Evolutionary conservation across 2,329 filamentous ascomycete species (phyloP).

Genomic region (Scytalidium sp.): DNA sequence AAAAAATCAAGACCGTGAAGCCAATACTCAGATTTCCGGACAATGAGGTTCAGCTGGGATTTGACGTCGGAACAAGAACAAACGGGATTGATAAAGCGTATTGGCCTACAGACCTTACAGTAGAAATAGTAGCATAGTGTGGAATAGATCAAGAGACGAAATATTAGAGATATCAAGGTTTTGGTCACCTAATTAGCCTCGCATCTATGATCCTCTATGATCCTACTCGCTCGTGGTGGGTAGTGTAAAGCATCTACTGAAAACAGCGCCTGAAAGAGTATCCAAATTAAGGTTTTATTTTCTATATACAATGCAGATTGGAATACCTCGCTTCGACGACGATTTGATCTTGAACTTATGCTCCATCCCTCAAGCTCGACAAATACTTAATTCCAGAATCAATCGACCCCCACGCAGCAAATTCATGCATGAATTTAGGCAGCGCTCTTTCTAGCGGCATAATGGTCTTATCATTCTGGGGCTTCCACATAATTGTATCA

Average conservation of each 20-base stretch:
- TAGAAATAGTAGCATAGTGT: slow-evolving; percentile 30
- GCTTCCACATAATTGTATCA: slow-evolving; percentile 9
- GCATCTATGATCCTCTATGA: too few relatives aligned
- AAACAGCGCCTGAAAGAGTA: too few relatives aligned
- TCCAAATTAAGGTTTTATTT: too few relatives aligned
- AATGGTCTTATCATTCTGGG: neutral
- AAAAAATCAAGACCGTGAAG: slow-evolving; percentile 36
- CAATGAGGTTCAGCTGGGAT: slow-evolving; percentile 34
- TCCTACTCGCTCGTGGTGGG: too few relatives aligned
- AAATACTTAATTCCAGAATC: slow-evolving; percentile 2
- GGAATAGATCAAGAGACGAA: too few relatives aligned
- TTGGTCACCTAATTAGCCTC: too few relatives aligned
- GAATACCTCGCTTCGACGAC: too few relatives aligned
- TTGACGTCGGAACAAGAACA: slow-evolving; percentile 44
- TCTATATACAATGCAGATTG: too few relatives aligned
- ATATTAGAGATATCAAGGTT: too few relatives aligned
- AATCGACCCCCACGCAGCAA: slow-evolving; percentile 8
- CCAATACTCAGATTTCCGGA: slow-evolving; percentile 38
- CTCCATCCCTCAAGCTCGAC: slow-evolving; percentile 1
- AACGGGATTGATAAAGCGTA: slow-evolving; percentile 45
- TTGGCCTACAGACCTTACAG: slow-evolving; percentile 43
- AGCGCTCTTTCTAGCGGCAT: slow-evolving; percentile 5
- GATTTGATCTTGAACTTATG: too few relatives aligned
- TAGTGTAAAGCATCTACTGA: too few relatives aligned
- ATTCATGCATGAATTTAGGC: slow-evolving; percentile 1